Conservation (phyloP, 495 filamentous ascomycete species). For the Clohesyomyces aquaticus region DNA sequence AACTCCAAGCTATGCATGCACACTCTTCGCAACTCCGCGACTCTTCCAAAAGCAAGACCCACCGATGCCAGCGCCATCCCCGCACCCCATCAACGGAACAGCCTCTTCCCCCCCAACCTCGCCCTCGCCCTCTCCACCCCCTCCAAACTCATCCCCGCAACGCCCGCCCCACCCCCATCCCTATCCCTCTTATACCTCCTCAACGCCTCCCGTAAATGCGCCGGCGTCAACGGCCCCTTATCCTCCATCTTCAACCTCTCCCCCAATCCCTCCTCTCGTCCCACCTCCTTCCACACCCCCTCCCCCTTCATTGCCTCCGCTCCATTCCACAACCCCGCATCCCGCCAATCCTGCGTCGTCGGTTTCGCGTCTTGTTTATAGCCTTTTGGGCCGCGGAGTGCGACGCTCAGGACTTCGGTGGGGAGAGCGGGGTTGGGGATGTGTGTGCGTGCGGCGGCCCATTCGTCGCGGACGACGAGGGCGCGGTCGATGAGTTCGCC, state of each 20-base stretch:
- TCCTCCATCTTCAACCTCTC: conserved; percentile 48
- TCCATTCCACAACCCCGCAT: background rate
- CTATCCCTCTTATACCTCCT: conserved; percentile 70
- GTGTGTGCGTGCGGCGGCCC: conserved; percentile 57
- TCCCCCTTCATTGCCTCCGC: conserved; percentile 1
- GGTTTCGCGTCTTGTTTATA: conserved; percentile 15
- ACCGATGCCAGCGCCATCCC: background rate
- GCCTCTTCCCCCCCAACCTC: conserved; percentile 45
- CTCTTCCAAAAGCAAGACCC: no score
- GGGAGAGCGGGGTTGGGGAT: conserved; percentile 34
- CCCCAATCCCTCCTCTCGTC: conserved; percentile 18
- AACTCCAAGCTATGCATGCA: conserved; percentile 35
- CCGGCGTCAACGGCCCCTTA: conserved; percentile 74
- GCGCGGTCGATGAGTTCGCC: conserved; percentile 83
- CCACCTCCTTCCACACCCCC: conserved; percentile 18
- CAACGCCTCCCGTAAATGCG: conserved; percentile 80
- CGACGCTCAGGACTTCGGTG: conserved; percentile 35
- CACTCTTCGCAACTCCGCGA: no score
- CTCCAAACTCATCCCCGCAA: conserved; percentile 72
- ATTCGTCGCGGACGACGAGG: conserved; percentile 76
- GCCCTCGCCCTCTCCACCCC: conserved; percentile 44
- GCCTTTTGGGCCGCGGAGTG: conserved; percentile 23
- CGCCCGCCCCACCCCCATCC: conserved; percentile 69
- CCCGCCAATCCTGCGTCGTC: conserved; percentile 8
- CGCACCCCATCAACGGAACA: conserved; percentile 46